Evolutionary conservation across 1,284 basidiomycete genomes (phyloP), one percentile per base, ranked within the genome.

Genomic region (Austroboletus rostrupii): DNA sequence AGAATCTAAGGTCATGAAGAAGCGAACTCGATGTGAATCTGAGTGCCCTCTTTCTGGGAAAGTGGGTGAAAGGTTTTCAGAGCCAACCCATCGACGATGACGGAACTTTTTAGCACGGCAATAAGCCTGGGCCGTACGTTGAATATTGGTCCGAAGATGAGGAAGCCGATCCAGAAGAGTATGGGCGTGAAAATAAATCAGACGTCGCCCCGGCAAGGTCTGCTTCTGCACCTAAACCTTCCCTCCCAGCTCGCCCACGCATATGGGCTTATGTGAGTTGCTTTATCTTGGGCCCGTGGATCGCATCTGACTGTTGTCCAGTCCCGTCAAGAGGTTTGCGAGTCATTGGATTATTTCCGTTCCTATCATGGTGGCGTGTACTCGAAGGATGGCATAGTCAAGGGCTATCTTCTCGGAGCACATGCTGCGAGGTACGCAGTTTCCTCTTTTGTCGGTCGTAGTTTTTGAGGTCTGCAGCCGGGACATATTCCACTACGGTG

Each of bases 321-420:
- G 88, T 84, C 86, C 20, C 79, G 87, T 39, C 87, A 90, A 69
- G 87, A 90, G 66, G 73, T 90, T 2, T 90, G 88, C 68, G 87
- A 90, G 64, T 76, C 82, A 1, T 79, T 84, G 42, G 78, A 81
- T 20, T 84, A 80, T 76, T 90, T 90, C 65, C 76, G 84, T 36
- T 80, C 77, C 55, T 90, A 87, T 61, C 88, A 90, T 65, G 72
- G 86, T 12, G 87, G 87, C 5, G 87, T 90, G 3, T 90, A 90
- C 63, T 79, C 74, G 49, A 66, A 68, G 28, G 72, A 80, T n/a
- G 76, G 80, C 49, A 66, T 78, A 23, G 85, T 77, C 10, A 82
- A 79, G 62, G 87, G 87, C 3, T 90, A 90, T 60, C 74, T 90
- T 26, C 70, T 90, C 23, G 78, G 87, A 29, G 86, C 75, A 12